Percentiles rank a stretch among this genome's conserved stretches.
These are phyloP conservation scores for Coemansia sp. DNA, from an alignment of 192 early-diverging fungal species.

Conservation along the genomic window DNA sequence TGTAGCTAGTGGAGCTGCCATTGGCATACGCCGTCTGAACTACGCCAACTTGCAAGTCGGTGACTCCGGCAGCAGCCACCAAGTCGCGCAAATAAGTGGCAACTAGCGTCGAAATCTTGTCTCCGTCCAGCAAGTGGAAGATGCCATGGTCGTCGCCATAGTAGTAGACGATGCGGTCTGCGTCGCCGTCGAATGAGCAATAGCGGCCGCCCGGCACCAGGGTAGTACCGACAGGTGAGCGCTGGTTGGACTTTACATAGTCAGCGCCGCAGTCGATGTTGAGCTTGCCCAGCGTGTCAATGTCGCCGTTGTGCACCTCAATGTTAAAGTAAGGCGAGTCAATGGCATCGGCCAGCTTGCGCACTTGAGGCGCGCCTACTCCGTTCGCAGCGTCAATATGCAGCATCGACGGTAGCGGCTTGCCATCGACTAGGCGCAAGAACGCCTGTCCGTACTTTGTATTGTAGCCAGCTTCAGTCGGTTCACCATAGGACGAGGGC, in stretches of 20 bases:
- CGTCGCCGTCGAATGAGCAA: constrained; percentile 96
- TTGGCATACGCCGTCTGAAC: constrained; percentile 99
- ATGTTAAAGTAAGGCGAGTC: constrained; percentile 67
- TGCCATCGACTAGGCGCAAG: constrained; percentile 77
- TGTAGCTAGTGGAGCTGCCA: constrained; percentile 92
- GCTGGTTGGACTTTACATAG: constrained; percentile 93
- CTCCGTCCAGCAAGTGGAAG: constrained; percentile 96
- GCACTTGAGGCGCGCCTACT: constrained; percentile 90
- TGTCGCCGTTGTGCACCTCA: constrained; percentile 77
- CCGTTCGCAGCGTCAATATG: constrained; percentile 95
- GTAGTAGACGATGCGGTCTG: constrained; percentile 98
- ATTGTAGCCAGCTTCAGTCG: constrained; percentile 91
- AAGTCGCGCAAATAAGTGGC: constrained; percentile 94
- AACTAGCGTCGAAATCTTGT: constrained; percentile 96
- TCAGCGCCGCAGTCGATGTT: constrained; percentile 98
- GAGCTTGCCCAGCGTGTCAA: constrained; percentile 69
- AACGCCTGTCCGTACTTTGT: constrained; percentile 87
- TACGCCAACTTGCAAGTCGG: constrained; percentile 83
- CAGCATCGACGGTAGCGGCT: constrained; percentile 67
- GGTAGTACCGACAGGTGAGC: constrained; percentile 68
- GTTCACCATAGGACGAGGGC: constrained; percentile 80
- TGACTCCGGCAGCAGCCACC: constrained; percentile 78
- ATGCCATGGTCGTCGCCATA: constrained; percentile 72
- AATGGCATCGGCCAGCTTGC: constrained; percentile 71
- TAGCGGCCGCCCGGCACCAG: constrained; percentile 72